Evolutionary conservation across 495 filamentous ascomycete species (phyloP), one percentile per base, ranked within the genome.

Genomic region (Patellaria atrata): DNA sequence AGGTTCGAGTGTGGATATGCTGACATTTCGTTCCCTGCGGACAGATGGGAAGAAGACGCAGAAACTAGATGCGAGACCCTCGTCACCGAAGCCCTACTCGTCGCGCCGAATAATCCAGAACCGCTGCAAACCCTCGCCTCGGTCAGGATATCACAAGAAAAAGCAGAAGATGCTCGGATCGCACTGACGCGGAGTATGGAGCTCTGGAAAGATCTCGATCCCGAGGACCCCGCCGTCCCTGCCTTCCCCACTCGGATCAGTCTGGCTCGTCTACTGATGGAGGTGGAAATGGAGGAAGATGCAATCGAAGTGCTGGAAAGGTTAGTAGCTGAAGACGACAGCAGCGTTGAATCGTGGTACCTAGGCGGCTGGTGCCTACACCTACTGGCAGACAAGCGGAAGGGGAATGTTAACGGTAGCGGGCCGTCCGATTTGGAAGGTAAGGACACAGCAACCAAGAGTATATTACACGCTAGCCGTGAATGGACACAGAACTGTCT

Each of bases 291-390:
- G 77, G 75, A 83, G 50, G 68, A 82, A 35, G 71, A 81, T 40
- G 91, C 89, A 3, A 64, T 93, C 15, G 75, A 80, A 31, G 83
- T 94, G 5, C 62, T 94, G 27, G 83, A 92, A 45, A 62, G 81
- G 31, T 53, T 99, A 31, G 72, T 93, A 12, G 55, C 63, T 4
- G 91, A 96, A 55, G 85, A 96, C 43, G 91, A 99, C 53, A 67
- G 74, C 43, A 84, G 86, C 56, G 82, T 94, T 8, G 91, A 99
- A 56, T 80, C 79, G 1, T 93, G 84, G 85, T 99, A 99, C 60
- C 63, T 96, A 2, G 87, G 91, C 21, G 91, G 91, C 7, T 99
- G 87, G 79, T 79, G 79, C 37, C 64, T 83, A 38, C 80, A 82
- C 50, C 64, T 89, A 35, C 59, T 79, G 37, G 84, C 80, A 0